phyloP scores from a whole-genome alignment of 306 rosid species.

The Ziziphus jujuba region DNA sequence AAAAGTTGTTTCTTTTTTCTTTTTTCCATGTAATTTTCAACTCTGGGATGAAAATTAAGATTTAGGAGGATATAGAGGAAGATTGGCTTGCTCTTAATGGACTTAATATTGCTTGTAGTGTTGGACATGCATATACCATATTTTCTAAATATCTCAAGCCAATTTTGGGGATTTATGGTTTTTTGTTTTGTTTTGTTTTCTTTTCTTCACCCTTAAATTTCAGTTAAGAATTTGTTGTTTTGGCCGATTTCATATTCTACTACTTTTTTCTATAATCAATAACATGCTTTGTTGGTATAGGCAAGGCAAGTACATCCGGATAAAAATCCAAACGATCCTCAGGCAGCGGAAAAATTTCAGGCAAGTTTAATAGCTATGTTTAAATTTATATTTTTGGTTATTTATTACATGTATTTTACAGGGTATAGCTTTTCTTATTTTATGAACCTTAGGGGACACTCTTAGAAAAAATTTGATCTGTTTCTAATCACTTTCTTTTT shows the following conservation, averaged over 20 bases:
- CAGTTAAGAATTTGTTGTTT: neutral
- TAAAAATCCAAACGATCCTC: conserved; percentile 84
- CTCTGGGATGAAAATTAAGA: neutral
- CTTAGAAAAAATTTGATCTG: neutral
- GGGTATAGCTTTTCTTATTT: neutral
- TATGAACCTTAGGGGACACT: neutral
- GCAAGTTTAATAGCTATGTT: conserved; percentile 30
- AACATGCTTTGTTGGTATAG: conserved; percentile 31
- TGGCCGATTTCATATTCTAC: neutral
- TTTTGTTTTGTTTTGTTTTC: no score
- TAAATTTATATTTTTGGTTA: neutral
- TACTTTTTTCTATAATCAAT: conserved; percentile 4
- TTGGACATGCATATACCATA: neutral
- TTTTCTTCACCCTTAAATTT: no score
- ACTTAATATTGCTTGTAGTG: no score
- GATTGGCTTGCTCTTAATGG: no score
- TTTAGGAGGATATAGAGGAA: neutral
- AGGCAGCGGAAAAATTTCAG: conserved; percentile 82
- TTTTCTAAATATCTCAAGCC: no score
- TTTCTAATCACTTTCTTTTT: neutral
- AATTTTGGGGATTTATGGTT: no score
- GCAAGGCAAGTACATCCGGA: conserved; percentile 98
- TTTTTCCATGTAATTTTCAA: no score
- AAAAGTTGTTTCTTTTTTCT: no score
- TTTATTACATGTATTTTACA: neutral